Percentiles rank a stretch among this genome's conserved stretches.
phyloP scores from a whole-genome alignment of 176 grass and related monocot genomes.

The Aegilops sharonensis region DNA sequence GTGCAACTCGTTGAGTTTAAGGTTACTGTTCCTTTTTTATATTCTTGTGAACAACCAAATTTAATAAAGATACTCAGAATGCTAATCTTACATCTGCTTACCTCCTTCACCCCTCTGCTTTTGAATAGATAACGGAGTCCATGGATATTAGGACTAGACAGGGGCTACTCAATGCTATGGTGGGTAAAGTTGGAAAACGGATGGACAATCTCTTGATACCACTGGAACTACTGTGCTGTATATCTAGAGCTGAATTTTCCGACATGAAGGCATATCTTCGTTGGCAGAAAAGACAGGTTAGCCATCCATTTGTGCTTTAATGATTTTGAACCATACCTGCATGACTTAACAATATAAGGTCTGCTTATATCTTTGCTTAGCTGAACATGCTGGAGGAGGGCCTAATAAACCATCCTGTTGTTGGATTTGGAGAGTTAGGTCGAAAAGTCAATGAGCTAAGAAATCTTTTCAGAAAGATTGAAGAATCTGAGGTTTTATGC shows the following conservation, averaged over 20 bases:
- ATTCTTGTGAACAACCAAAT: not conserved
- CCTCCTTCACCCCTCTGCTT: slow-evolving; percentile 1
- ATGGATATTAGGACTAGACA: slow-evolving; percentile 98
- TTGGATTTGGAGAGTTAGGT: slow-evolving; percentile 88
- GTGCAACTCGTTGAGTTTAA: slow-evolving; percentile 13
- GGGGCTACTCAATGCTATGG: slow-evolving; percentile 96
- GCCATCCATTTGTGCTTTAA: slow-evolving; percentile 8
- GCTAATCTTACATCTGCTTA: slow-evolving; percentile 32
- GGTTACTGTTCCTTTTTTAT: slow-evolving; percentile 22
- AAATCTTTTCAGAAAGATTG: slow-evolving; percentile 89
- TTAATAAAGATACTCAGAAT: slow-evolving; percentile 15
- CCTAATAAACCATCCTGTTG: slow-evolving; percentile 87
- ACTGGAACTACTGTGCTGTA: slow-evolving; percentile 88
- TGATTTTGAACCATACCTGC: slow-evolving; percentile 7
- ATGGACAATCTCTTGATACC: slow-evolving; percentile 99
- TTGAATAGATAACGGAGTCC: slow-evolving; percentile 78
- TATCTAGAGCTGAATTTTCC: slow-evolving; percentile 95
- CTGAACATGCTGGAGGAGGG: slow-evolving; percentile 99
- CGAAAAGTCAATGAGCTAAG: slow-evolving; percentile 86
- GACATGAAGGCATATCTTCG: slow-evolving; percentile 97
- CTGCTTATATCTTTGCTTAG: slow-evolving; percentile 47
- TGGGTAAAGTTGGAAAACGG: slow-evolving; percentile 89
- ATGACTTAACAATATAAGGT: slow-evolving; percentile 25
- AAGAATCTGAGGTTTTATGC: slow-evolving; percentile 89
- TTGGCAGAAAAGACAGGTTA: slow-evolving; percentile 99